A percentile compares a stretch with the other conserved stretches of the same genome.
phyloP scores from a whole-genome alignment of 2,329 filamentous ascomycete species.

The Ustulina deusta region DNA sequence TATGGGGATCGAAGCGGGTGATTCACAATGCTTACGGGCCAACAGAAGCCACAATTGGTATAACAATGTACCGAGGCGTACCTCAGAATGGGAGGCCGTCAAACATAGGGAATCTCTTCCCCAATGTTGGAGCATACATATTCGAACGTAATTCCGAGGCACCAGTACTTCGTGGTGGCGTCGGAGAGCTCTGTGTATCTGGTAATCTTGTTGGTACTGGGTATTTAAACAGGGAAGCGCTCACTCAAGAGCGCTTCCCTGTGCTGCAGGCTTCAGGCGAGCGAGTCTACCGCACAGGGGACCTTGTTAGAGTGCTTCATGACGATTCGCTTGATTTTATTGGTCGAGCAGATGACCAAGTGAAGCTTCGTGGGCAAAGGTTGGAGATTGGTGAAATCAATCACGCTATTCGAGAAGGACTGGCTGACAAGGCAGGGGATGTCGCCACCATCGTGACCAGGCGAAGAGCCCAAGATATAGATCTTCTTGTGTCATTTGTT shows the following conservation, averaged over 20 bases:
- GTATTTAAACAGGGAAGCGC: constrained; percentile 83
- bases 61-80: constrained; percentile 89
- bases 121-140: constrained; percentile 88
- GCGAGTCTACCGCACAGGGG: constrained; percentile 86
- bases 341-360: constrained; percentile 88
- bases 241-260: constrained; percentile 83
- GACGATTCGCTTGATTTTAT: constrained; percentile 89
- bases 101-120: constrained; percentile 88
- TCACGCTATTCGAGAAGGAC: constrained; percentile 76
- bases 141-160: constrained; percentile 75
- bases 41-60: constrained; percentile 92
- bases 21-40: constrained; percentile 96
- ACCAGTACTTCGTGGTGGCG: constrained; percentile 80
- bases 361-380: constrained; percentile 89
- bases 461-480: constrained; percentile 78
- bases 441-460: constrained; percentile 80
- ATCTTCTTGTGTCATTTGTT: constrained; percentile 82
- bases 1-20: constrained; percentile 81
- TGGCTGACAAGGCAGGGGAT: constrained; percentile 68
- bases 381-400: constrained; percentile 94
- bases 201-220: constrained; percentile 90
- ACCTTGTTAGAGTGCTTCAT: constrained; percentile 83
- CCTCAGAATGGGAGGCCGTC: constrained; percentile 81
- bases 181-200: constrained; percentile 90
- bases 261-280: constrained; percentile 67